phyloP scores from a whole-genome alignment of 352 stramenopile genomes.

The Pythium utonaiense region DNA sequence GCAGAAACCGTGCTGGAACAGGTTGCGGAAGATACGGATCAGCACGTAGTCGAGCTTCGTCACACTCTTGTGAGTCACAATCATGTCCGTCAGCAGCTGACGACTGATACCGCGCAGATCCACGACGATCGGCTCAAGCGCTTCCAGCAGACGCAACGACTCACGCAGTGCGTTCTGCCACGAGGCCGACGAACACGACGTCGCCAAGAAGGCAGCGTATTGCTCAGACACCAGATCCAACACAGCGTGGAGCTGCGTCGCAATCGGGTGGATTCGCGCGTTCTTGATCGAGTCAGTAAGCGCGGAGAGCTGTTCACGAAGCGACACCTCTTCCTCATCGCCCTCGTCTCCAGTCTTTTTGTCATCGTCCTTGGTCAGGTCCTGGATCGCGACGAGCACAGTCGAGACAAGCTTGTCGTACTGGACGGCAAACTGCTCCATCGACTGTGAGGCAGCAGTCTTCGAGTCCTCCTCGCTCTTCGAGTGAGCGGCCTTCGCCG shows the following conservation, averaged over 20 bases:
- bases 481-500: constrained; percentile 3
- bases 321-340: constrained; percentile 21
- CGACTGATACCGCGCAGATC: constrained; percentile 76
- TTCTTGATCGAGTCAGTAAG: constrained; percentile 61
- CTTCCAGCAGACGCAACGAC: constrained; percentile 54
- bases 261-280: constrained; percentile 67
- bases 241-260: constrained; percentile 46
- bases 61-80: constrained; percentile 88
- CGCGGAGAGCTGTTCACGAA: constrained; percentile 49
- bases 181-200: constrained; percentile 18
- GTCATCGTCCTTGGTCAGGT: constrained; percentile 51
- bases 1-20: constrained; percentile 97
- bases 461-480: constrained; percentile 9
- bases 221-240: constrained; percentile 48
- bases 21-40: constrained; percentile 94
- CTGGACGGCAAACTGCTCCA: constrained; percentile 39
- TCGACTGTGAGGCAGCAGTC: constrained; percentile 19
- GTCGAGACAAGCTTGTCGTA: constrained; percentile 76
- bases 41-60: constrained; percentile 96
- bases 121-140: constrained; percentile 54
- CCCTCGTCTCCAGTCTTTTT: constrained; percentile 19
- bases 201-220: constrained; percentile 35
- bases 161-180: constrained; percentile 16
- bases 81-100: constrained; percentile 70
- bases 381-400: constrained; percentile 77